A percentile compares a stretch with the other conserved stretches of the same genome.
phyloP scores from a whole-genome alignment of 1,139 yeast genomes.

The Blastobotrys ciferrii region DNA sequence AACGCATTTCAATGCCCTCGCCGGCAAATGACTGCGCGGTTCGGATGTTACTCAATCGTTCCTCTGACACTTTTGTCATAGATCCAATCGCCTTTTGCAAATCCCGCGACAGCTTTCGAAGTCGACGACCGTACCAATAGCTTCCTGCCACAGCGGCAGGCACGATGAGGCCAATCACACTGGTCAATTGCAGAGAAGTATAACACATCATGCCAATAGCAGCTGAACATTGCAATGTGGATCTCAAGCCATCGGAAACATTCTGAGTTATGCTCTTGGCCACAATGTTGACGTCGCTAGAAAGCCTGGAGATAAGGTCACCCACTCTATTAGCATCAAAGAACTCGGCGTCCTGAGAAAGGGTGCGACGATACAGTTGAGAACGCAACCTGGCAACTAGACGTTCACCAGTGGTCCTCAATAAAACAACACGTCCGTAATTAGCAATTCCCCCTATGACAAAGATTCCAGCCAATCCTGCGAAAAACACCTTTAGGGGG shows the following conservation, averaged over 20 bases:
- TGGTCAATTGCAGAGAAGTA: constrained; percentile 76
- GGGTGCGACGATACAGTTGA: constrained; percentile 67
- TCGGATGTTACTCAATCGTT: constrained; percentile 78
- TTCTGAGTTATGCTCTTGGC: constrained; percentile 85
- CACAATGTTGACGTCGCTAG: constrained; percentile 88
- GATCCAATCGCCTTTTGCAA: constrained; percentile 86
- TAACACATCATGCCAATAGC: constrained; percentile 88
- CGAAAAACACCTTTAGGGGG: constrained; percentile 48
- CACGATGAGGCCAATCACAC: constrained; percentile 69
- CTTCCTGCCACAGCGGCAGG: constrained; percentile 83
- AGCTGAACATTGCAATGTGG: constrained; percentile 61
- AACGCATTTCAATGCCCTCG: constrained; percentile 61
- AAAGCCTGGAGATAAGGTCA: constrained; percentile 81
- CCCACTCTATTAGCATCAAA: constrained; percentile 93
- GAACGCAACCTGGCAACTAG: constrained; percentile 81
- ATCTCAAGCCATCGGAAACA: constrained; percentile 85
- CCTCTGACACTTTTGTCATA: constrained; percentile 87
- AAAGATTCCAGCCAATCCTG: constrained; percentile 53
- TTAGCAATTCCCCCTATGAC: constrained; percentile 72
- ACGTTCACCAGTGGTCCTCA: constrained; percentile 80
- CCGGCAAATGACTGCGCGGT: constrained; percentile 91
- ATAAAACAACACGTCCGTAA: constrained; percentile 71
- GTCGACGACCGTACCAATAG: constrained; percentile 71
- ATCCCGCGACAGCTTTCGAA: constrained; percentile 68
- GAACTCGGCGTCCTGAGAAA: constrained; percentile 87